phyloP scores from a whole-genome alignment of 495 filamentous ascomycete species.

The Staphylotrichum tortipilum region DNA sequence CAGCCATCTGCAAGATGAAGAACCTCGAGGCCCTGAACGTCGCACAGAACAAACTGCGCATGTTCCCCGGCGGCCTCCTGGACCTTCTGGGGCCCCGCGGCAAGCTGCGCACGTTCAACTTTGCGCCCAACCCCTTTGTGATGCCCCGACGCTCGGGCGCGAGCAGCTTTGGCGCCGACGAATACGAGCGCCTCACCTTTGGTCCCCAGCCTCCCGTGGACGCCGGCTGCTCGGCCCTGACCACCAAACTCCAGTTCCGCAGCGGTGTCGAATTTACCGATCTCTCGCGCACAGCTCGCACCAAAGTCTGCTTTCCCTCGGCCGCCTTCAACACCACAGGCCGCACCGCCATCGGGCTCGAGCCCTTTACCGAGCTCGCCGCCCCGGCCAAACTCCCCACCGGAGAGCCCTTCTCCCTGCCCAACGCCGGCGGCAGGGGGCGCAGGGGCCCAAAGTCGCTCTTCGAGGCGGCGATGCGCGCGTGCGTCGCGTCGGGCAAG shows the following conservation, averaged over 20 bases:
- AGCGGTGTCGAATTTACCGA: conserved; percentile 21
- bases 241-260: conserved; percentile 13
- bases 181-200: conserved; percentile 13
- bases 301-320: conserved; percentile 8
- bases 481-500: conserved; percentile 4
- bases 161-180: background rate
- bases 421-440: background rate
- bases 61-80: conserved; percentile 64
- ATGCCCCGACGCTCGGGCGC: conserved; percentile 16
- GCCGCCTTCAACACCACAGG: background rate
- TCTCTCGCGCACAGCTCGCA: conserved; percentile 5
- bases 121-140: conserved; percentile 44
- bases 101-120: conserved; percentile 27
- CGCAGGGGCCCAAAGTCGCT: conserved; percentile 16
- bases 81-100: conserved; percentile 40
- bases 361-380: conserved; percentile 16
- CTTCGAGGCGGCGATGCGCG: conserved; percentile 17
- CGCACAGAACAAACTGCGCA: conserved; percentile 57
- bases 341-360: conserved; percentile 5
- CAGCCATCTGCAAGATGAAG: conserved; percentile 52
- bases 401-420: background rate
- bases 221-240: conserved; percentile 10
- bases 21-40: conserved; percentile 62
- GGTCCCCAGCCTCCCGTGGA: background rate
- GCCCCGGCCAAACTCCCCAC: too few species aligned